Base-by-base conservation (phyloP, 1,284 basidiomycete species). In the Fomitopsis betulina region DNA sequence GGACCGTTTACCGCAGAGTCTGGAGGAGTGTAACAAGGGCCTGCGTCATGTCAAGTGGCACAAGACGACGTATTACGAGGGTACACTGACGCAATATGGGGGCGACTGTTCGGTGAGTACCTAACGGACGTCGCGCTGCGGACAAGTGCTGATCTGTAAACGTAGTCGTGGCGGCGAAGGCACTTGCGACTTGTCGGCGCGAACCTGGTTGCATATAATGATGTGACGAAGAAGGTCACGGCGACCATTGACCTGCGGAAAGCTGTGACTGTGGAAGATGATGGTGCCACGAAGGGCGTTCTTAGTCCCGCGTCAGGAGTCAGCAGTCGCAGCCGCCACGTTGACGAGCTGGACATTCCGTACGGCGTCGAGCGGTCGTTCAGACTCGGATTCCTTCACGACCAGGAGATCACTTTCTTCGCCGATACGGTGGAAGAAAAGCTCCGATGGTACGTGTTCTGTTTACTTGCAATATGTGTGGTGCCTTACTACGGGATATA, bases 341-440 rank as follows among this genome's bases (percentile, higher is more conserved):
- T 72, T 58, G 84, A 85, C 61, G 85, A 89, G 59, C 85, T 85
- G 50, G 91, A 94, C 64, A 86, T 84, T 47, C 74, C 86, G 47
- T 90, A 84, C 64, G 80, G 88, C 57, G 85, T 94, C 19, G 90
- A 94, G 63, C 83, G 93, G 50, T 94, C 91, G 2, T 98, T 98
- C 84, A 81, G 89, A 54, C 74, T 99, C 52, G 74, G 88, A 8
- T 98, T 99, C 74, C 82, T 84, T 5, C 82, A 86, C 54, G 84
- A 87, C 40, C 86, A 96, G 67, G 84, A 88, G 57, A 97, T 98
- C 63, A 74, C 83, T 5, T 98, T 98, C 78, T 94, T 91, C 67
- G 93, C 96, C 33, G 96, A 98, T 72, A 90, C 86, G 12, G 91
- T 96, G 63, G 87, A 88, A 61, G 92, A 95, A 70, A 98, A 97